phyloP scores from a whole-genome alignment of 768 basidiomycete species.

The Scleroderma citrinum region DNA sequence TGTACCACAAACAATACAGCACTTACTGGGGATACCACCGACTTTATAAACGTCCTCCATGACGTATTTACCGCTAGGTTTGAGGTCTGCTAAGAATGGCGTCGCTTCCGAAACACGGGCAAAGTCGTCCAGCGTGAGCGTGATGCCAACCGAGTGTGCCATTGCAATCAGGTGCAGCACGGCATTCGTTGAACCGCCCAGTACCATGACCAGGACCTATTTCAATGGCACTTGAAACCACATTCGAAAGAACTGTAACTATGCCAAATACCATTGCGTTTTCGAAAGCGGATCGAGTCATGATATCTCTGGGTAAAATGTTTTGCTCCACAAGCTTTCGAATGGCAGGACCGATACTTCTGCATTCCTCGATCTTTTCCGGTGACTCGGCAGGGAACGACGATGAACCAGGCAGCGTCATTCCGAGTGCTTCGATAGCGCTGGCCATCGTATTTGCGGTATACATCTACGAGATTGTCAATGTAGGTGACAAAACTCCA shows the following conservation, averaged over 20 bases:
- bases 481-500: not conserved
- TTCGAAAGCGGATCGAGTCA: conserved; percentile 95
- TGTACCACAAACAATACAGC: not conserved
- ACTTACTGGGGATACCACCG: conserved; percentile 91
- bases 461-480: conserved; percentile 65
- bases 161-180: conserved; percentile 96
- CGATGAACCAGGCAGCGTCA: conserved; percentile 95
- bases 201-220: conserved; percentile 91
- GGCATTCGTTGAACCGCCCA: conserved; percentile 97
- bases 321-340: conserved; percentile 83
- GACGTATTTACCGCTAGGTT: conserved; percentile 96
- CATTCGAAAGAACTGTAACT: no score
- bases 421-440: conserved; percentile 90
- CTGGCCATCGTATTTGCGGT: conserved; percentile 99
- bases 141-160: conserved; percentile 91
- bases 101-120: conserved; percentile 86
- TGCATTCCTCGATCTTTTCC: conserved; percentile 85
- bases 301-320: conserved; percentile 90
- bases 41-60: conserved; percentile 97
- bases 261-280: conserved; percentile 78
- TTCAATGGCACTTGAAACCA: not conserved
- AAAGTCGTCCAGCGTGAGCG: conserved; percentile 87
- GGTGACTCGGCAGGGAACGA: conserved; percentile 91
- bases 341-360: conserved; percentile 76
- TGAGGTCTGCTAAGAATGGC: conserved; percentile 94